phyloP scores from a whole-genome alignment of 2,329 filamentous ascomycete genomes.

The Fusarium stilboides region DNA sequence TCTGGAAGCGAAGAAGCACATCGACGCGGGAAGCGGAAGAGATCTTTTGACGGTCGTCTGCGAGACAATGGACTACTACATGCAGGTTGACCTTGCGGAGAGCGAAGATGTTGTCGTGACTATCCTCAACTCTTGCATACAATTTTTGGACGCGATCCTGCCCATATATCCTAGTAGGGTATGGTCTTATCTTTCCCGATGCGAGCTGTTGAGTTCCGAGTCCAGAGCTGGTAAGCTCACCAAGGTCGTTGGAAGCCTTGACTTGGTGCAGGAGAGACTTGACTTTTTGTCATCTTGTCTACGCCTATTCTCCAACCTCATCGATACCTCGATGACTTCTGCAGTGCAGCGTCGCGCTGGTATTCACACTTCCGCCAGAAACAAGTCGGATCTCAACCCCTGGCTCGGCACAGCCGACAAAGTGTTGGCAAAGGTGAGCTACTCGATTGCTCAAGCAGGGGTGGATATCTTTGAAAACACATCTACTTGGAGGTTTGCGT shows the following conservation, averaged over 20 bases:
- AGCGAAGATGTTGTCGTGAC: constrained; percentile 77
- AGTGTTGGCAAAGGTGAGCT: constrained; percentile 78
- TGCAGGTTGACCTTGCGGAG: constrained; percentile 70
- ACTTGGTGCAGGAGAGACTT: constrained; percentile 83
- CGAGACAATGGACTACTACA: constrained; percentile 83
- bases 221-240: constrained; percentile 83
- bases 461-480: constrained; percentile 90
- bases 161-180: constrained; percentile 84
- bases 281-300: constrained; percentile 83
- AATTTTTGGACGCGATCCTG: constrained; percentile 83
- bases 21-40: constrained; percentile 65
- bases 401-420: constrained; percentile 85
- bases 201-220: constrained; percentile 82
- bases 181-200: constrained; percentile 90
- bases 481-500: constrained; percentile 85
- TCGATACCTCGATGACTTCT: constrained; percentile 81
- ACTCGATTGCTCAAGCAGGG: constrained; percentile 80
- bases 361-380: constrained; percentile 63
- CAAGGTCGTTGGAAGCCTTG: constrained; percentile 84
- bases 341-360: constrained; percentile 76
- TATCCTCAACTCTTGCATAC: constrained; percentile 78
- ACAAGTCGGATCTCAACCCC: constrained; percentile 65
- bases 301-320: constrained; percentile 79
- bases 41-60: constrained; percentile 88
- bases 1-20: constrained; percentile 68